Evolutionary conservation across 352 stramenopile genomes (phyloP).

Genomic region (Lagenidium giganteum): DNA sequence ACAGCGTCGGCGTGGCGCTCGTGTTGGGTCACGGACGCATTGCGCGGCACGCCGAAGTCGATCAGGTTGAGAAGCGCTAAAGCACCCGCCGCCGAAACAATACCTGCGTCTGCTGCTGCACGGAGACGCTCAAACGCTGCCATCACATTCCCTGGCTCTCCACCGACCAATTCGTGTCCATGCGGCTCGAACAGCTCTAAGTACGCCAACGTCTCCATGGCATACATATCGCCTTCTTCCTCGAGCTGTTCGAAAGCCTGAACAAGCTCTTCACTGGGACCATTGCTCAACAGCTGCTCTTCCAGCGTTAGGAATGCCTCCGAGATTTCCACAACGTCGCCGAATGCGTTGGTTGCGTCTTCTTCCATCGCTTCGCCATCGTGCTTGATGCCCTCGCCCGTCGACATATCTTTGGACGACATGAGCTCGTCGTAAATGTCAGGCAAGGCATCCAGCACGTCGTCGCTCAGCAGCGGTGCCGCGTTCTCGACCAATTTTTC

Average conservation of each 20-base stretch:
- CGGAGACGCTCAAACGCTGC: slow-evolving; percentile 35
- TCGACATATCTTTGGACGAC: slow-evolving; percentile 19
- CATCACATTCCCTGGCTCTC: slow-evolving; percentile 4
- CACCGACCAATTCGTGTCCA: neutral
- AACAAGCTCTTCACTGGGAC: slow-evolving; percentile 35
- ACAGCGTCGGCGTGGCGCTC: slow-evolving; percentile 29
- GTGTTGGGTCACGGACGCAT: slow-evolving; percentile 11
- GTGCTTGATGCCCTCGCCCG: slow-evolving; percentile 1
- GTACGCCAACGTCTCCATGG: slow-evolving; percentile 53
- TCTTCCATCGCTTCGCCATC: neutral
- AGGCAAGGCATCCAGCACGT: slow-evolving; percentile 13
- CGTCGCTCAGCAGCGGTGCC: slow-evolving; percentile 10
- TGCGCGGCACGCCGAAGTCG: slow-evolving; percentile 28
- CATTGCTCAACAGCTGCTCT: slow-evolving; percentile 37
- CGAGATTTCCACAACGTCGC: slow-evolving; percentile 21
- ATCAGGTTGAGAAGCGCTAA: slow-evolving; percentile 55
- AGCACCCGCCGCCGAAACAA: slow-evolving; percentile 30
- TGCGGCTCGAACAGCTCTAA: slow-evolving; percentile 56
- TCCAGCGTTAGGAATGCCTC: slow-evolving; percentile 46
- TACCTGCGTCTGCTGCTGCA: slow-evolving; percentile 32
- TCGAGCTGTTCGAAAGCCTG: slow-evolving; percentile 23
- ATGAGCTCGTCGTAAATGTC: slow-evolving; percentile 20
- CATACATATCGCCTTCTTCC: slow-evolving; percentile 32
- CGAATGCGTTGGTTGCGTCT: neutral
- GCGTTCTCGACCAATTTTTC: slow-evolving; percentile 18